These are phyloP conservation scores for Cyclocybe aegerita DNA, from an alignment of 768 basidiomycete genomes.

Conservation along the genomic window DNA sequence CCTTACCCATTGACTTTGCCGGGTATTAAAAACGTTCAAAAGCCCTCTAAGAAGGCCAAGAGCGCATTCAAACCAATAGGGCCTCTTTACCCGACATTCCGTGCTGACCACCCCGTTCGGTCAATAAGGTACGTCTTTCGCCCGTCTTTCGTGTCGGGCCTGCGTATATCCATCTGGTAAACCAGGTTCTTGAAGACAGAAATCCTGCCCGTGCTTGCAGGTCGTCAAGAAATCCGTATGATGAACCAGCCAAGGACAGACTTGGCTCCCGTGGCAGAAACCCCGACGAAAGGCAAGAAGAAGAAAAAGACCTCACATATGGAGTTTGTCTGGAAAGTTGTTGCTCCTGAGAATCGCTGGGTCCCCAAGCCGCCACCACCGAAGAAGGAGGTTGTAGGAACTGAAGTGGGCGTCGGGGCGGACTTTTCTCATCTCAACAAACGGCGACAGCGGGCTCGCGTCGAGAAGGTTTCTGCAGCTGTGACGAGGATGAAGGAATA, in stretches of 20 bases:
- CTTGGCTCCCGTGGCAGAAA: slow-evolving; percentile 15
- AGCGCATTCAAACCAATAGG: not conserved
- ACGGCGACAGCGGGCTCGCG: slow-evolving; percentile 47
- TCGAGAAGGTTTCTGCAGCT: slow-evolving; percentile 33
- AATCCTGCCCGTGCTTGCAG: slow-evolving; percentile 48
- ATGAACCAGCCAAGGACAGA: slow-evolving; percentile 31
- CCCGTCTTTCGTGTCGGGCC: not conserved
- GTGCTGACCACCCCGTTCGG: slow-evolving; percentile 47
- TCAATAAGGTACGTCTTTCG: slow-evolving; percentile 46
- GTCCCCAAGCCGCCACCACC: slow-evolving; percentile 14
- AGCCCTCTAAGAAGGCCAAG: not conserved
- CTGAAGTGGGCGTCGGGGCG: slow-evolving; percentile 44
- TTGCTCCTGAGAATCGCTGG: slow-evolving; percentile 10
- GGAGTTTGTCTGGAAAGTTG: slow-evolving; percentile 18
- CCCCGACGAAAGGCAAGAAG: slow-evolving; percentile 7
- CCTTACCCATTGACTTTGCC: slow-evolving; percentile 12
- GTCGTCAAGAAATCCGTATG: slow-evolving; percentile 41
- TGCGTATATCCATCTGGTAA: not conserved
- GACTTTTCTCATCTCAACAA: slow-evolving; percentile 61
- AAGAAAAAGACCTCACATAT: slow-evolving; percentile 13
- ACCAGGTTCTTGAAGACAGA: slow-evolving; percentile 54
- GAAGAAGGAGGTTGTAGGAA: slow-evolving; percentile 38
- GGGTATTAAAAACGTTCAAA: not conserved
- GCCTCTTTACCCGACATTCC: slow-evolving; percentile 27
- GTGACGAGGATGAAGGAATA: too few species aligned